Conservation (phyloP, 768 basidiomycete species). For the Hypholoma fasciculare region DNA sequence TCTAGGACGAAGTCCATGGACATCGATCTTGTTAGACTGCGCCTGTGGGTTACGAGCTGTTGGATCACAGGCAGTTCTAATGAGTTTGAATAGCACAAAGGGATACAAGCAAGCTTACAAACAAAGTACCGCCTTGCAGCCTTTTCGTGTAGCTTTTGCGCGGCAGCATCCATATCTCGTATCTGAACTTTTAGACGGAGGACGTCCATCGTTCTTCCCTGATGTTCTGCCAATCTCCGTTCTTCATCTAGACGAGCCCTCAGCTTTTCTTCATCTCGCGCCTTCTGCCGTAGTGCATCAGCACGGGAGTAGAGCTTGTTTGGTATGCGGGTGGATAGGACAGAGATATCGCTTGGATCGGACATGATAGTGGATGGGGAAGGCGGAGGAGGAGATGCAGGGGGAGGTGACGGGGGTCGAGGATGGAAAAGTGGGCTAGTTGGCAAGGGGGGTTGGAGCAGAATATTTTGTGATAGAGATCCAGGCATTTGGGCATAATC, state of each 20-base stretch:
- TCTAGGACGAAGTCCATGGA: constrained; percentile 46
- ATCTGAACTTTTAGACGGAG: constrained; percentile 39
- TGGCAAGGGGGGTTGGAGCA: constrained; percentile 24
- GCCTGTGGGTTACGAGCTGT: constrained; percentile 39
- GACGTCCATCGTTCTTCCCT: constrained; percentile 36
- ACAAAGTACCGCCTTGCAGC: constrained; percentile 46
- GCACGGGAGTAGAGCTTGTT: constrained; percentile 31
- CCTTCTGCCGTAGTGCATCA: constrained; percentile 38
- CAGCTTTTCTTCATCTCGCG: constrained; percentile 36
- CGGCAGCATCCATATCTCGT: constrained; percentile 31
- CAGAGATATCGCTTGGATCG: constrained; percentile 20
- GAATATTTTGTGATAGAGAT: constrained; percentile 22
- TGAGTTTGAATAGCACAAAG: neutral
- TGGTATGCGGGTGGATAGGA: constrained; percentile 32
- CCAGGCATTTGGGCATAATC: constrained; percentile 22
- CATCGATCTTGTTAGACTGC: constrained; percentile 40
- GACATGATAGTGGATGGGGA: constrained; percentile 23
- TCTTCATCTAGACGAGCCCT: constrained; percentile 24
- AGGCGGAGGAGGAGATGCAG: constrained; percentile 12
- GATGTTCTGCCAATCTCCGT: constrained; percentile 27
- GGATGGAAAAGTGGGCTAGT: constrained; percentile 21
- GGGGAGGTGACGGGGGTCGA: constrained; percentile 9
- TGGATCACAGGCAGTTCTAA: constrained; percentile 7
- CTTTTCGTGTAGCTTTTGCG: constrained; percentile 39
- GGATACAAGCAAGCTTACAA: constrained; percentile 30